Base-by-base conservation (phyloP, 2,329 filamentous ascomycete species). In the Trichoderma polysporum region DNA sequence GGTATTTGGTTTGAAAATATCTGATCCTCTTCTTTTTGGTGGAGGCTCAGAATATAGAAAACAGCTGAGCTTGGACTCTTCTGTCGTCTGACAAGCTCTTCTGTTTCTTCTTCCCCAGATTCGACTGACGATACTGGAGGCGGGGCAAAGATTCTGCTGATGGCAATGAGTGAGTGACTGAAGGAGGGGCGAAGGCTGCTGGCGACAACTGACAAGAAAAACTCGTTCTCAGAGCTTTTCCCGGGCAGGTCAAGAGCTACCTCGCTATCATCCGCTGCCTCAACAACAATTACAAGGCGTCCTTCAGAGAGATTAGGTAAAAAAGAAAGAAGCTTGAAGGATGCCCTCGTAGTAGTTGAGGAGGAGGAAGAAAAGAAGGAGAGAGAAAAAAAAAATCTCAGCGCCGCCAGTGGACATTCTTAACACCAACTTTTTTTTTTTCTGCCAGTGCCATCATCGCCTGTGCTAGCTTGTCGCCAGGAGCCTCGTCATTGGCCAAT, bases 221-320 rank as follows among this genome's bases (percentile, higher is more conserved):
- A 76, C 75, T 74, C 76, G 72, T 77, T 79, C 74, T 75, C 77
- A 77, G 77, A 78, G 76, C 72, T 75, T 73, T 45, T 72, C 75
- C 72, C 73, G 73, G 70, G 70, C 72, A 75, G 73, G 76, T 76
- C 64, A 75, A 76, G 75, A 68, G 59, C 76, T 78, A 77, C 74
- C 76, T 77, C 75, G 73, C 75, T 72, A 74, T 76, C 77, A 77
- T 78, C 73, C 74, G 53, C 73, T 74, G 27, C 61, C 52, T 50
- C 61, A 33, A 66, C 66, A 54, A 56, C 25, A 13, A 41, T 25
- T 35, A 25, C 33, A 47, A 59, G 39, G 50, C 39, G 41, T 53
- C 39, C 60, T 57, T 56, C 31, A 58, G 60, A 64, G 56, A 22
- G 31, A 25, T 27, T 8, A n/a, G 47, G 13, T 13, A 39, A 57